A percentile compares a stretch with the other conserved stretches of the same genome.
phyloP scores from a whole-genome alignment of 2,329 filamentous ascomycete genomes.

The Alternaria sp. region DNA sequence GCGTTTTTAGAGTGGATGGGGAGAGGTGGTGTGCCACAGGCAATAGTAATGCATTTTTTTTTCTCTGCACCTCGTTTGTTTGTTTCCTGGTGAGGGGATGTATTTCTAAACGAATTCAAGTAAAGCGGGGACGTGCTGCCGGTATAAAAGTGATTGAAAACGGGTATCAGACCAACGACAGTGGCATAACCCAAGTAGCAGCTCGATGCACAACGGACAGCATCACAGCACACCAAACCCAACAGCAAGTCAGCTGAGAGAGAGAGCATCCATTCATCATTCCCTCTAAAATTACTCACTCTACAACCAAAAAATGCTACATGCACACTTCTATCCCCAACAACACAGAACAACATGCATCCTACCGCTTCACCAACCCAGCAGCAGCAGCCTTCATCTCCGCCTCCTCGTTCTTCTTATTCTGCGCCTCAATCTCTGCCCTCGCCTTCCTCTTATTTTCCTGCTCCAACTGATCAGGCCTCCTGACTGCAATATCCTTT shows the following conservation, averaged over 20 bases:
- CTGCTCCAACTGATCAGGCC: conserved; percentile 83
- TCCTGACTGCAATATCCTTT: conserved; percentile 87
- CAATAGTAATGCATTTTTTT: too few species aligned
- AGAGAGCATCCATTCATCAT: conserved; percentile 5
- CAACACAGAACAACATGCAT: neutral
- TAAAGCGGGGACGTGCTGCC: too few species aligned
- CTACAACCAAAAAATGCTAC: conserved; percentile 1
- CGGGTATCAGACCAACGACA: neutral
- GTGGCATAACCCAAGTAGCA: too few species aligned
- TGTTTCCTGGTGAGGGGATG: too few species aligned
- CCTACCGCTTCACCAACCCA: conserved; percentile 21
- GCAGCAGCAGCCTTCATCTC: conserved; percentile 37
- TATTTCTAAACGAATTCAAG: too few species aligned
- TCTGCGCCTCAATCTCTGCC: conserved; percentile 56
- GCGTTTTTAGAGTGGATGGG: too few species aligned
- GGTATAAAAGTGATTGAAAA: too few species aligned
- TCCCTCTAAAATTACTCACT: conserved; percentile 9
- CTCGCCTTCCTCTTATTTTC: conserved; percentile 74
- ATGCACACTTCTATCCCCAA: neutral
- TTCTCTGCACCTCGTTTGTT: too few species aligned
- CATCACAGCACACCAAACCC: neutral
- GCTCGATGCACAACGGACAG: too few species aligned
- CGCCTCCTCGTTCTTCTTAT: conserved; percentile 45
- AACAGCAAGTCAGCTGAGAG: neutral
- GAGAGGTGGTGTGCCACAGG: too few species aligned